phyloP scores from a whole-genome alignment of 805 yeast genomes.

The Tetrapisispora iriomotensis region DNA sequence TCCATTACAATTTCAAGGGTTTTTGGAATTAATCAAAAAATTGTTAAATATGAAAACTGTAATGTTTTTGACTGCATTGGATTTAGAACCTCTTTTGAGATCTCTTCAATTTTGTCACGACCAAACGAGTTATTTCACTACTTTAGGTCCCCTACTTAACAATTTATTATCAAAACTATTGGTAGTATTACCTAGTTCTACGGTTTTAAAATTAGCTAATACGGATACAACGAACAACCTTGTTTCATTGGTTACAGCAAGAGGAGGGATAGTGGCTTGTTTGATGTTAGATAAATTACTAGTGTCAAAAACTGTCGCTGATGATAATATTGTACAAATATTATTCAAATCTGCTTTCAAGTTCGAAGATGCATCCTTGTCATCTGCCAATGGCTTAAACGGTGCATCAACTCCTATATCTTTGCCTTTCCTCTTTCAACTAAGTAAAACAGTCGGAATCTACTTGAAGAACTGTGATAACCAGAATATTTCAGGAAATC shows the following conservation, averaged over 20 bases:
- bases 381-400: conserved; percentile 2
- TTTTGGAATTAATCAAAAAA: conserved; percentile 22
- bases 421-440: conserved; percentile 18
- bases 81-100: conserved; percentile 7
- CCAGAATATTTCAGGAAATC: conserved; percentile 1
- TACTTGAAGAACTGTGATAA: conserved; percentile 13
- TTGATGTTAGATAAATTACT: conserved; percentile 23
- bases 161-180: conserved; percentile 20
- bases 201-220: conserved; percentile 6
- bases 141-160: conserved; percentile 16
- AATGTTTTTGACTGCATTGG: conserved; percentile 13
- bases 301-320: conserved; percentile 7
- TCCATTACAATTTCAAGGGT: conserved; percentile 28
- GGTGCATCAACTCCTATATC: conserved; percentile 7
- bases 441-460: conserved; percentile 26
- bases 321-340: conserved; percentile 4
- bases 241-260: conserved; percentile 9
- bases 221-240: conserved; percentile 4
- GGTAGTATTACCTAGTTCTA: conserved; percentile 21
- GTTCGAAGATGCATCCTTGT: conserved; percentile 9
- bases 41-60: conserved; percentile 16
- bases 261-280: conserved; percentile 19
- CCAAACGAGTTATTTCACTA: conserved; percentile 20
- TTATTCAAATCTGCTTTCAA: conserved; percentile 20
- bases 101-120: conserved; percentile 17